phyloP scores from a whole-genome alignment of 306 rosid genomes.

The Prinsepia uniflora region DNA sequence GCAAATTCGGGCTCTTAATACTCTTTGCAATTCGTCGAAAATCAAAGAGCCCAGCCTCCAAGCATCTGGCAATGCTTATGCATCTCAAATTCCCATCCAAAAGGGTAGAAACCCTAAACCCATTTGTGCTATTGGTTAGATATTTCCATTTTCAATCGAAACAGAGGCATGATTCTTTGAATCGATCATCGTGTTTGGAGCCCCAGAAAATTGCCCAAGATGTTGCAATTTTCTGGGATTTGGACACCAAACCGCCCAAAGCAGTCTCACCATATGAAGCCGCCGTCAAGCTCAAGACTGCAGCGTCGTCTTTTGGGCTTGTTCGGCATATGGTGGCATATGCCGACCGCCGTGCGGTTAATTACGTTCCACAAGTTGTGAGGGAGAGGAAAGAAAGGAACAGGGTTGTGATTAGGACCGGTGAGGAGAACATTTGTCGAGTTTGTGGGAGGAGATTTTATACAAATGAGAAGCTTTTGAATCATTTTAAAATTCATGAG shows the following conservation, averaged over 20 bases:
- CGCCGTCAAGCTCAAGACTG: constrained; percentile 60
- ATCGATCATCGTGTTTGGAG: constrained; percentile 11
- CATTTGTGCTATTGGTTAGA: constrained; percentile 17
- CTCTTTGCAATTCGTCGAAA: background rate
- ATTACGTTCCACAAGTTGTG: constrained; percentile 47
- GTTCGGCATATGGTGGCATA: constrained; percentile 67
- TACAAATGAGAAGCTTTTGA: constrained; percentile 59
- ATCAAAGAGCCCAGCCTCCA: background rate
- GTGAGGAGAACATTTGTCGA: constrained; percentile 53
- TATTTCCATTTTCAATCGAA: constrained; percentile 29
- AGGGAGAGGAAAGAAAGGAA: constrained; percentile 55
- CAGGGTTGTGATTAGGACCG: constrained; percentile 45
- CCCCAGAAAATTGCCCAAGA: constrained; percentile 21
- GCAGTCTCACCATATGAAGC: constrained; percentile 62
- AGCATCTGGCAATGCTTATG: constrained; percentile 19
- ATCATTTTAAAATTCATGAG: constrained; percentile 79
- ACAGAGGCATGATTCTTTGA: constrained; percentile 5
- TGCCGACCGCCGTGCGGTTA: constrained; percentile 53
- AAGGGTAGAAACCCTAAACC: constrained; percentile 5
- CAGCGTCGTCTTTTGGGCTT: constrained; percentile 63
- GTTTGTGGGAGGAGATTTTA: constrained; percentile 76
- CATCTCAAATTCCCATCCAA: constrained; percentile 27
- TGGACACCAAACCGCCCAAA: constrained; percentile 76
- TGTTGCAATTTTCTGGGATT: constrained; percentile 86
- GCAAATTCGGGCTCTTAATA: background rate